Conservation (phyloP, 2,329 filamentous ascomycete genomes). For the Nothomitra cinnamomea region DNA sequence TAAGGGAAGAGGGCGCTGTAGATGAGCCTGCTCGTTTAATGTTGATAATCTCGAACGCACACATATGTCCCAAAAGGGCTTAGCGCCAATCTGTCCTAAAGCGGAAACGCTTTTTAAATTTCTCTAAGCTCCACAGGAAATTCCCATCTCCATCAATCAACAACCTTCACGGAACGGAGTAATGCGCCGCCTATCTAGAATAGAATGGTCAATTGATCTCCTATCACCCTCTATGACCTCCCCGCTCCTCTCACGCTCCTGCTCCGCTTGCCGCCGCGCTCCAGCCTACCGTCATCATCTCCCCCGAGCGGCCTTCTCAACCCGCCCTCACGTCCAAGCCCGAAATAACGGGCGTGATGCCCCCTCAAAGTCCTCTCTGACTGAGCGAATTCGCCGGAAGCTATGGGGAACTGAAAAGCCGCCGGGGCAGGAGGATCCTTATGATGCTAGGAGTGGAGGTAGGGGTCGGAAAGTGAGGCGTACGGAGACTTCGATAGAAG, state of each 20-base stretch:
- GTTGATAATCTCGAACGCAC: too few relatives aligned
- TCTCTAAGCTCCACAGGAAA: too few relatives aligned
- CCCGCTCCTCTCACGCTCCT: neutral
- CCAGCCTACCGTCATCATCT: neutral
- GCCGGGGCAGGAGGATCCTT: conserved; percentile 31
- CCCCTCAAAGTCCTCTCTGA: conserved; percentile 15
- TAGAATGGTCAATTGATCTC: conserved; percentile 1
- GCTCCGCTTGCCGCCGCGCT: neutral
- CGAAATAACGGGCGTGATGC: neutral
- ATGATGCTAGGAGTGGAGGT: conserved; percentile 14
- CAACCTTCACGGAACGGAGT: neutral
- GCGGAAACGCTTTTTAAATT: too few relatives aligned
- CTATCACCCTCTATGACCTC: neutral
- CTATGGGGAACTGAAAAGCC: conserved; percentile 34
- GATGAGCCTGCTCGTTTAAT: too few relatives aligned
- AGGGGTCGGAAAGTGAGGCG: neutral
- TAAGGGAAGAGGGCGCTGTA: too few relatives aligned
- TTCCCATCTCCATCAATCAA: neutral
- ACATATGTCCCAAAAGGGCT: too few relatives aligned
- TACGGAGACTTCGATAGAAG: neutral
- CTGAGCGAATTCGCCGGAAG: conserved; percentile 28
- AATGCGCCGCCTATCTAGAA: neutral
- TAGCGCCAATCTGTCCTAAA: too few relatives aligned
- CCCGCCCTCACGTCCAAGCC: neutral
- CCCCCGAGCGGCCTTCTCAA: neutral